Base-by-base conservation (phyloP, 768 basidiomycete genomes). In the Guyanaporus albipodus region DNA sequence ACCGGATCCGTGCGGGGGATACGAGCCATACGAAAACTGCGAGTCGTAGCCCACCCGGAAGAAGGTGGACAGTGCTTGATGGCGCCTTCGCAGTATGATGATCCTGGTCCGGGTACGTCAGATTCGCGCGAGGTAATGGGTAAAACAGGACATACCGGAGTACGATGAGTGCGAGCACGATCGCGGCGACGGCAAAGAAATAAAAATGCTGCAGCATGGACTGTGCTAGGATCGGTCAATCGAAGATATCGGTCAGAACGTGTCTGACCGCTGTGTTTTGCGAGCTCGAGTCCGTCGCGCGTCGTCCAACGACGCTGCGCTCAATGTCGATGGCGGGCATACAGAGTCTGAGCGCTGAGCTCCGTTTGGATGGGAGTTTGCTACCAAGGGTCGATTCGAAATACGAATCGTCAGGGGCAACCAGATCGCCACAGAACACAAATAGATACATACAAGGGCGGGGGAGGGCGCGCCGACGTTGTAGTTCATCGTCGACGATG, bases 401-500 rank as follows among this genome's bases (percentile, higher is more conserved):
- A 42, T 48, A 27, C 21, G 21, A 50, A 32, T 22, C 12, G n/a
- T n/a, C n/a, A n/a, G n/a, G n/a, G n/a, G n/a, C n/a, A 39, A 44
- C 53, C 50, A 48, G 29, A 2, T 0, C 23, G 63, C 66, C 64
- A 66, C 63, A 34, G 1, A 14, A 27, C 10, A 4, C 35, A 65
- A 57, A 66, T 35, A 59, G 17, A 8, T 3, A 38, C 53, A 54
- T 55, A 59, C 19, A 55, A 10, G n/a, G 39, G n/a, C n/a, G n/a
- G n/a, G n/a, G n/a, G n/a, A n/a, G n/a, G n/a, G n/a, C n/a, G n/a
- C n/a, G n/a, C n/a, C n/a, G n/a, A n/a, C n/a, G n/a, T n/a, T n/a
- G n/a, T n/a, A 28, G 37, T 55, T 59, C 59, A 52, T 49, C 36
- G 64, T 62, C 62, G 60, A 59, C 46, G 49, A 66, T 66, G 66